Base-by-base conservation (phyloP, 305 asterid species). In the Solanum hybrid region DNA sequence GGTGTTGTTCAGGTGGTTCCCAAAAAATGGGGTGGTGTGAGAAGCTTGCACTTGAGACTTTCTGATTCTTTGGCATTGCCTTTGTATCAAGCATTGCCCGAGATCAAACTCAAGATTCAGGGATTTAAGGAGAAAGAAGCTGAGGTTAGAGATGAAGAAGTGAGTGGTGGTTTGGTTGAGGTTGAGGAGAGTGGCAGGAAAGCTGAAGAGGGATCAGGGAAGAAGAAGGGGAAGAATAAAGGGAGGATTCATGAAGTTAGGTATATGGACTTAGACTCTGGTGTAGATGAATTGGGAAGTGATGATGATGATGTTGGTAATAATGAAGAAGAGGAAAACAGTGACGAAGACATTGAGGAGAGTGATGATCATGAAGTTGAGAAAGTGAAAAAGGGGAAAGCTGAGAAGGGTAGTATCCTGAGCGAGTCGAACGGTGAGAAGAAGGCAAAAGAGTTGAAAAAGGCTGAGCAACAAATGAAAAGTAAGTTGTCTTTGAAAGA, bases 221-320 rank as follows among this genome's bases (percentile, higher is more conserved):
- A 77, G 66, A 86, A 77, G 78, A 86, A 87, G 60, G 92, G 91
- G 93, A 95, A 89, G 92, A 92, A 90, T 88, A 92, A 90, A 85
- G 99, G 99, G 79, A 95, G 98, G 91, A 94, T 96, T 90, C 97
- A 94, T 17, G 98, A 96, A 92, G 96, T 97, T 89, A 89, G 90
- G 2, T 96, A 95, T 85, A 97, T 97, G 98, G 99, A 97, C 92
- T 94, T 89, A 35, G 96, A 87, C 64, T 72, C 60, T 17, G 92
- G 86, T 75, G 91, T 89, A 24, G 97, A 90, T 91, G 97, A 90
- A 79, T 46, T 93, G 87, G 95, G 85, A 80, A 90, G 89, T 88
- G 94, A 88, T 90, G 92, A 88, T 36, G 88, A 24, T 22, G 56
- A 29, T 88, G 94, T 27, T 80, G 82, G 66, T 56, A 66, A 69